Conservation (phyloP, 192 early-diverging fungal genomes). For the Funneliformis mosseae region DNA sequence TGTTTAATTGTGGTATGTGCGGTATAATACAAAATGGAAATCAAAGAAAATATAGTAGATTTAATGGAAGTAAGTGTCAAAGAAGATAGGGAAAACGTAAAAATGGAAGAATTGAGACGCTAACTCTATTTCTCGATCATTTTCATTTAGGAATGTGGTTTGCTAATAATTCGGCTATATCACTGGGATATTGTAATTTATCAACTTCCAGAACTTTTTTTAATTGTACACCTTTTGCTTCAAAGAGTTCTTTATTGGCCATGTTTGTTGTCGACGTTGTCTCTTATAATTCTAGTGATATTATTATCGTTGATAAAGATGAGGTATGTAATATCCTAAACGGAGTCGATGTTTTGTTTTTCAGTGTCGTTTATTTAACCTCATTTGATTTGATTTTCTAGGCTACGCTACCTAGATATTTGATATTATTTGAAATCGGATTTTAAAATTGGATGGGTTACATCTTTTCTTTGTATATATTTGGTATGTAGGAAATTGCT, state of each 20-base stretch:
- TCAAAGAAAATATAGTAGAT: conserved; percentile 9
- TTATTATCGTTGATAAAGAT: conserved; percentile 5
- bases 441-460: background rate
- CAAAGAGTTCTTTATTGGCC: background rate
- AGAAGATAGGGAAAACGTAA: no score
- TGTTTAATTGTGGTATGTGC: background rate
- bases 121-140: background rate
- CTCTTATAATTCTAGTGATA: background rate
- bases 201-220: background rate
- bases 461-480: no score
- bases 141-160: conserved; percentile 8
- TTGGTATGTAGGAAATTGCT: no score
- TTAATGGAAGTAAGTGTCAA: background rate
- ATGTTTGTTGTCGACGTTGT: conserved; percentile 1
- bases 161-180: background rate
- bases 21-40: conserved; percentile 5
- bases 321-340: background rate
- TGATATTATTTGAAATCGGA: background rate
- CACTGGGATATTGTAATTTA: background rate
- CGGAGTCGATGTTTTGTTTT: background rate
- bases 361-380: background rate
- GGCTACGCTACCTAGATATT: background rate
- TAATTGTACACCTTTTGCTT: conserved; percentile 1
- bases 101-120: background rate
- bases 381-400: background rate